These are phyloP conservation scores for Epipyxis sp. DNA, from an alignment of 108 stramenopile genomes.

Conservation along the genomic window DNA sequence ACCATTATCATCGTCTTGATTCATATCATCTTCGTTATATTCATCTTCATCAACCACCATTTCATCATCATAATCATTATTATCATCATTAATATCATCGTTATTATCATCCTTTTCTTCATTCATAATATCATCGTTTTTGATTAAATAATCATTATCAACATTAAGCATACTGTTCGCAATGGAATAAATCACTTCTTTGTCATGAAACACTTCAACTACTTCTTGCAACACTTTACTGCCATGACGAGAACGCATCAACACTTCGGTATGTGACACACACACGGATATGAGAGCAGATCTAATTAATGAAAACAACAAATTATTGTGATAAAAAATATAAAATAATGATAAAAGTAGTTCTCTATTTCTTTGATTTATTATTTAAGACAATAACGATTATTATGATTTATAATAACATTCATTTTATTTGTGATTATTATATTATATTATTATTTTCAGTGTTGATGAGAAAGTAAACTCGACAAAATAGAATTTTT, in stretches of 20 bases:
- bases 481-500: no score
- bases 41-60: neutral
- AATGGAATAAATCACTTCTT: neutral
- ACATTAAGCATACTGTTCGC: neutral
- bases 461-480: no score
- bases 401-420: no score
- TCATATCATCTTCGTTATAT: neutral
- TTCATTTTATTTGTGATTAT: no score
- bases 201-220: neutral
- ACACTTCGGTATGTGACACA: neutral
- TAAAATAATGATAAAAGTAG: neutral
- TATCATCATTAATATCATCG: slow-evolving; percentile 3
- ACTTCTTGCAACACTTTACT: slow-evolving; percentile 4
- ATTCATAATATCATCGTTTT: neutral
- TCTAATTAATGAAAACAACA: no score
- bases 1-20: neutral
- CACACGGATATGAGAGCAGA: neutral
- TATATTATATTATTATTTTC: no score
- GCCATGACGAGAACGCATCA: slow-evolving; percentile 4
- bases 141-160: neutral
- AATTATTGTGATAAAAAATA: neutral
- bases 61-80: slow-evolving; percentile 18
- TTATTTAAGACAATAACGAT: no score
- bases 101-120: slow-evolving; percentile 12
- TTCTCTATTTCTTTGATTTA: no score